These are phyloP conservation scores for Penicillium sp. DNA, from an alignment of 2,329 filamentous ascomycete genomes.

Conservation along the genomic window DNA sequence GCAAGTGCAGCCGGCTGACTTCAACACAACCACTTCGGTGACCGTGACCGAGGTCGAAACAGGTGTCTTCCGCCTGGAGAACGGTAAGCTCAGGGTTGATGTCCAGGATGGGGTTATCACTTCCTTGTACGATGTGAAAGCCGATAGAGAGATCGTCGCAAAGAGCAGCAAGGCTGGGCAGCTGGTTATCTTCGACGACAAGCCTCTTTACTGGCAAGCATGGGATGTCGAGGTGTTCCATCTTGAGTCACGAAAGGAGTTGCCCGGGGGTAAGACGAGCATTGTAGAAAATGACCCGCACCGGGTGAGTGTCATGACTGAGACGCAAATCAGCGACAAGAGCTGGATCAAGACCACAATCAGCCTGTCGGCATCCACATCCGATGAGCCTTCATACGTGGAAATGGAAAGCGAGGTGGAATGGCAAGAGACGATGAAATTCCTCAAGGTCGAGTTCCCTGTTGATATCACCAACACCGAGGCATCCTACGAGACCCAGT, in stretches of 20 bases:
- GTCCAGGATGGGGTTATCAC: conserved; percentile 75
- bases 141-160: conserved; percentile 73
- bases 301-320: conserved; percentile 75
- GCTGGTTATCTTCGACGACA: conserved; percentile 93
- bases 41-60: conserved; percentile 52
- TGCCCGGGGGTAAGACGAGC: conserved; percentile 64
- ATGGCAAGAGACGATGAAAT: conserved; percentile 96
- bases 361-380: conserved; percentile 67
- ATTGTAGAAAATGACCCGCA: conserved; percentile 71
- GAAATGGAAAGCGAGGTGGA: conserved; percentile 85
- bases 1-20: conserved; percentile 27
- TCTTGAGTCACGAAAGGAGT: conserved; percentile 76
- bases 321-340: conserved; percentile 81
- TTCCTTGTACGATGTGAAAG: conserved; percentile 73
- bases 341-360: conserved; percentile 86
- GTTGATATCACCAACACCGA: conserved; percentile 88
- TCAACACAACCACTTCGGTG: conserved; percentile 31
- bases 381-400: conserved; percentile 65
- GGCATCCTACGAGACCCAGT: conserved; percentile 93
- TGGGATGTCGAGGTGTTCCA: conserved; percentile 99
- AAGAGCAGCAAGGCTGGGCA: conserved; percentile 76
- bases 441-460: conserved; percentile 97
- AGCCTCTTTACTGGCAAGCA: conserved; percentile 94
- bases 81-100: conserved; percentile 70
- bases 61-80: conserved; percentile 74